Evolutionary conservation across 169 alveolate species (phyloP).

Genomic region (Neospora caninum): DNA sequence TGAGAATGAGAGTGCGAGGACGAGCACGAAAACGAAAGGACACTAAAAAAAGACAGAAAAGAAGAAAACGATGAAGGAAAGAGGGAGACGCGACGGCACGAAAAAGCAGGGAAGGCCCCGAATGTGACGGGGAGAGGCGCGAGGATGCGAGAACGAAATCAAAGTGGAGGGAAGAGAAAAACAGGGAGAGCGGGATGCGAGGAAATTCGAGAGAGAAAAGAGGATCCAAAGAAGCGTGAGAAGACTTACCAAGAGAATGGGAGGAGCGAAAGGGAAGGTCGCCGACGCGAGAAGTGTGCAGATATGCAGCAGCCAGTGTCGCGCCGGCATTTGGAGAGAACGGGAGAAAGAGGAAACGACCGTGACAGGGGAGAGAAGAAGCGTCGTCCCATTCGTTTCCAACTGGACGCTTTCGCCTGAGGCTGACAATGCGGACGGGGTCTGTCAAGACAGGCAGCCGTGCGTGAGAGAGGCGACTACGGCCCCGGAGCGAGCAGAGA

Average conservation of each 20-base stretch:
- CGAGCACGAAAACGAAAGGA: not conserved
- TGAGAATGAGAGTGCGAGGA: not conserved
- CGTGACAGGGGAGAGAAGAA: too few relatives aligned
- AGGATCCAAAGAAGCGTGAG: not conserved
- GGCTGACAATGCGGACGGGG: too few relatives aligned
- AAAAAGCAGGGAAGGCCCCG: not conserved
- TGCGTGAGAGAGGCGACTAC: too few relatives aligned
- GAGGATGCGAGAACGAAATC: too few relatives aligned
- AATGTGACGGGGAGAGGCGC: not conserved
- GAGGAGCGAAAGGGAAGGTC: not conserved
- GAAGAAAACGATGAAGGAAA: not conserved
- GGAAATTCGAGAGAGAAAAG: not conserved
- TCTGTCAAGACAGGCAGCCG: too few relatives aligned
- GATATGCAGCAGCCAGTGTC: not conserved
- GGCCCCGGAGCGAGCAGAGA: not conserved
- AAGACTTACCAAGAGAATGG: not conserved
- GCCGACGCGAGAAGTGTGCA: not conserved
- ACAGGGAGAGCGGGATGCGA: not conserved
- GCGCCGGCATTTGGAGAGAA: not conserved
- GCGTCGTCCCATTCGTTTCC: too few relatives aligned
- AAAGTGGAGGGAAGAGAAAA: not conserved
- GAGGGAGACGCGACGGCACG: not conserved
- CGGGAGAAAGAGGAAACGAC: not conserved
- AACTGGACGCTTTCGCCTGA: too few relatives aligned
- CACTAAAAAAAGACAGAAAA: not conserved